phyloP scores from a whole-genome alignment of 2,329 filamentous ascomycete genomes.

The Grosmannia huntii region DNA sequence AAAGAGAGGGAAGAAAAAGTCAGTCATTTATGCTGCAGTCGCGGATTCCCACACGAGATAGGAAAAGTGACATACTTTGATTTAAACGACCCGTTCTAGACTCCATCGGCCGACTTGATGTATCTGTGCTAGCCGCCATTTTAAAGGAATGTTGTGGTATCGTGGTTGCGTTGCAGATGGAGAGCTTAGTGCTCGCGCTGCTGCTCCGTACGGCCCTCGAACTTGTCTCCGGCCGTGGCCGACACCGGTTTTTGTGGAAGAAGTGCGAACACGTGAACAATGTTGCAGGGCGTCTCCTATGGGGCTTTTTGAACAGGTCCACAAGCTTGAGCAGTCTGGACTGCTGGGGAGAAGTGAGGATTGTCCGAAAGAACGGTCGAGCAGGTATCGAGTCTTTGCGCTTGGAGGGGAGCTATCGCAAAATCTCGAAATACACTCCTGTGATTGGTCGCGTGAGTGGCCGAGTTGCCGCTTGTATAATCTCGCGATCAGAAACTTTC shows the following conservation, averaged over 20 bases:
- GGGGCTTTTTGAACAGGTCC: too few species aligned
- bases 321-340: too few species aligned
- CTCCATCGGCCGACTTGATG: conserved; percentile 47
- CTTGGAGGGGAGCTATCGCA: background rate
- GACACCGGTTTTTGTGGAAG: background rate
- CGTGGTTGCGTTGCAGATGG: background rate
- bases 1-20: conserved; percentile 1
- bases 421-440: background rate
- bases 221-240: background rate
- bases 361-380: background rate
- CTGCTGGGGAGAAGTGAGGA: background rate
- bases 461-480: background rate
- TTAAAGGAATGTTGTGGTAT: background rate
- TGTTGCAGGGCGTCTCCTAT: too few species aligned
- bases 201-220: background rate
- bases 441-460: conserved; percentile 1
- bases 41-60: background rate
- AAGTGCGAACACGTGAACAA: background rate
- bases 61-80: conserved; percentile 52
- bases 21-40: background rate
- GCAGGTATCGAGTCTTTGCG: background rate
- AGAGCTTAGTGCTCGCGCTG: background rate
- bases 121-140: background rate
- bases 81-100: conserved; percentile 66
- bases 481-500: background rate